phyloP scores from a whole-genome alignment of 352 stramenopile genomes.

The Phytophthora pseudosyringae region DNA sequence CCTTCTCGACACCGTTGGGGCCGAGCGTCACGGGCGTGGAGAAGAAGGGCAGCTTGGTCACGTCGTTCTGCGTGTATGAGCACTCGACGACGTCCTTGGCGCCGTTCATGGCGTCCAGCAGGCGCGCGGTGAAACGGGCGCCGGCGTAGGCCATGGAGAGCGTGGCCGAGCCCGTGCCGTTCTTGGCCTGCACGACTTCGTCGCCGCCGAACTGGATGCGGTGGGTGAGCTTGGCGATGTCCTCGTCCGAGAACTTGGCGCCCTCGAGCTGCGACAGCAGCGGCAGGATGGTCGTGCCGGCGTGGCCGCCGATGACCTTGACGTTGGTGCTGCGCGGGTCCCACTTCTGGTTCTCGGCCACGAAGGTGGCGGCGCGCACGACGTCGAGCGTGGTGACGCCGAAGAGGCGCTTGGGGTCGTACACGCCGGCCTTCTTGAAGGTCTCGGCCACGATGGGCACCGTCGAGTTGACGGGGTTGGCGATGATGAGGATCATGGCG shows the following conservation, averaged over 20 bases:
- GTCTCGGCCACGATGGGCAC: conserved; percentile 99
- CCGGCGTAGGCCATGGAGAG: conserved; percentile 99
- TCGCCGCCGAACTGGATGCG: conserved; percentile 94
- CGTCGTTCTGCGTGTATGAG: conserved; percentile 96
- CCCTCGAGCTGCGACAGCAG: conserved; percentile 96
- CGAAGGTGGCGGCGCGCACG: conserved; percentile 97
- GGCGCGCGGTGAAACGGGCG: conserved; percentile 92
- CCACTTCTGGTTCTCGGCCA: conserved; percentile 80
- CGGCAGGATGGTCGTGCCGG: conserved; percentile 99
- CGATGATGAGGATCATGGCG: conserved; percentile 97
- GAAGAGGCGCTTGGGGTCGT: conserved; percentile 97
- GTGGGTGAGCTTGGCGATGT: conserved; percentile 96
- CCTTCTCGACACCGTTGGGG: conserved; percentile 95
- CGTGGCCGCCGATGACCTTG: conserved; percentile 98
- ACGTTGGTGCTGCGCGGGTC: conserved; percentile 85
- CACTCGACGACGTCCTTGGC: conserved; percentile 96
- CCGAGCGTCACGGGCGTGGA: conserved; percentile 95
- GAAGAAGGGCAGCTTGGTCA: conserved; percentile 97
- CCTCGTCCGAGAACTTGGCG: conserved; percentile 93
- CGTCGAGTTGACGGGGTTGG: conserved; percentile 99
- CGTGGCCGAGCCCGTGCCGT: conserved; percentile 97
- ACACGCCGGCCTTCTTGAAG: conserved; percentile 96
- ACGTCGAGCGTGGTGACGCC: conserved; percentile 99
- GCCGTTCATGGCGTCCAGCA: conserved; percentile 96
- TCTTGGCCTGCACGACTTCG: conserved; percentile 98